phyloP scores from a whole-genome alignment of 148 eudicot genomes.

The Fagopyrum homotropicum region DNA sequence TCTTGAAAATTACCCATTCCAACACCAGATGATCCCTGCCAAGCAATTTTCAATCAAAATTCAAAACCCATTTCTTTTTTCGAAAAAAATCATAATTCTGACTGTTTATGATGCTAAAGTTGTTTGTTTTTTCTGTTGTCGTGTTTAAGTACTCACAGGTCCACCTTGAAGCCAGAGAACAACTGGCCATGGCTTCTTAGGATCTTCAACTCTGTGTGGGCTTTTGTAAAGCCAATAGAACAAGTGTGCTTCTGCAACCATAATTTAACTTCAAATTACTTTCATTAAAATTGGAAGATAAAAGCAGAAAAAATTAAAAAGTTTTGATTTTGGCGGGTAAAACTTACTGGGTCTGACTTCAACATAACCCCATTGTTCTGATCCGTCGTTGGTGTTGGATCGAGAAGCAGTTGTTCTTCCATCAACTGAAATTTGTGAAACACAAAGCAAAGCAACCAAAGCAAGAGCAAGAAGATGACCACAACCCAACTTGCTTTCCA shows the following conservation, averaged over 20 bases:
- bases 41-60: background rate
- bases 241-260: slow-evolving; percentile 76
- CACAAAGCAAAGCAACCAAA: background rate
- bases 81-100: too few species aligned
- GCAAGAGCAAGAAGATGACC: background rate
- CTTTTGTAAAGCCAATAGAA: slow-evolving; percentile 91
- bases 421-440: background rate
- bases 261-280: background rate
- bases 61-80: too few species aligned
- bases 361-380: slow-evolving; percentile 16
- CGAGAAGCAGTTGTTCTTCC: slow-evolving; percentile 1
- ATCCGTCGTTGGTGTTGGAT: background rate
- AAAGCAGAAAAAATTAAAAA: slow-evolving; percentile 5
- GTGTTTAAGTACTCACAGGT: slow-evolving; percentile 48
- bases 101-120: too few species aligned
- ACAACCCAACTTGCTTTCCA: background rate
- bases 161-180: slow-evolving; percentile 96
- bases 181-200: slow-evolving; percentile 79
- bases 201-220: slow-evolving; percentile 67
- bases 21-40: slow-evolving; percentile 80
- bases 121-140: too few species aligned
- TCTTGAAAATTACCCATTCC: slow-evolving; percentile 87
- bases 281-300: background rate
- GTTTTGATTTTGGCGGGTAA: background rate
- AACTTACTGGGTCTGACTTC: slow-evolving; percentile 35